A percentile compares a stretch with the other conserved stretches of the same genome.
Evolutionary conservation across 2,329 filamentous ascomycete species (phyloP).

Genomic region (Dendrostoma leiphaemia): DNA sequence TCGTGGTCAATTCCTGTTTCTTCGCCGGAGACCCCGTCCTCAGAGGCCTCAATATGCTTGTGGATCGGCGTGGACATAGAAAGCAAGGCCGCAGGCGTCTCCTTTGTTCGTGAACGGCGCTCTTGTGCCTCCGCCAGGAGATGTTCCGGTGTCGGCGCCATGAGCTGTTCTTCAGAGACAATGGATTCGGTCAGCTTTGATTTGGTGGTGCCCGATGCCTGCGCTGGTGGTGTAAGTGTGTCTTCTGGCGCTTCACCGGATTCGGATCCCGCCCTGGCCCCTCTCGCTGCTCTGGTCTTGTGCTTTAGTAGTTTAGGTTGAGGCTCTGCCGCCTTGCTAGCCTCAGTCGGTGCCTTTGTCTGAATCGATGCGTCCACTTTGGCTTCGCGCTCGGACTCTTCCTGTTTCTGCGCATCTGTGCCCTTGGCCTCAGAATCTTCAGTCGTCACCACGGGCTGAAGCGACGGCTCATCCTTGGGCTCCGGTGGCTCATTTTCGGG

Average conservation of each 20-base stretch:
- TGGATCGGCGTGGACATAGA: not conserved
- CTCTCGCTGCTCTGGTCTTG: not conserved
- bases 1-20: not conserved
- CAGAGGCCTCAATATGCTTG: not conserved
- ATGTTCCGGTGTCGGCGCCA: slow-evolving; percentile 5
- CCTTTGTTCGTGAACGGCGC: not conserved
- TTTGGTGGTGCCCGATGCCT: not conserved
- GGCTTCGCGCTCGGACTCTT: not conserved
- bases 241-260: not conserved
- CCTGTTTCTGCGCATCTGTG: slow-evolving; percentile 6
- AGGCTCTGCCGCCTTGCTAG: not conserved
- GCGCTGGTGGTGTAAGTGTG: not conserved
- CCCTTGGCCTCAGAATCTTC: not conserved
- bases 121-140: not conserved
- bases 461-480: slow-evolving; percentile 6
- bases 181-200: not conserved
- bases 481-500: slow-evolving; percentile 5
- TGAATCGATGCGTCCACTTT: not conserved
- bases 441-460: slow-evolving; percentile 14
- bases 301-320: too few relatives aligned
- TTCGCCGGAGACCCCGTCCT: not conserved
- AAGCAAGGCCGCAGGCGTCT: not conserved
- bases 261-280: not conserved
- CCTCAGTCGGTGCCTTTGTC: not conserved
- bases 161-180: slow-evolving; percentile 10